Evolutionary conservation across 2,329 filamentous ascomycete species (phyloP).

Genomic region (Epichloe sp.): DNA sequence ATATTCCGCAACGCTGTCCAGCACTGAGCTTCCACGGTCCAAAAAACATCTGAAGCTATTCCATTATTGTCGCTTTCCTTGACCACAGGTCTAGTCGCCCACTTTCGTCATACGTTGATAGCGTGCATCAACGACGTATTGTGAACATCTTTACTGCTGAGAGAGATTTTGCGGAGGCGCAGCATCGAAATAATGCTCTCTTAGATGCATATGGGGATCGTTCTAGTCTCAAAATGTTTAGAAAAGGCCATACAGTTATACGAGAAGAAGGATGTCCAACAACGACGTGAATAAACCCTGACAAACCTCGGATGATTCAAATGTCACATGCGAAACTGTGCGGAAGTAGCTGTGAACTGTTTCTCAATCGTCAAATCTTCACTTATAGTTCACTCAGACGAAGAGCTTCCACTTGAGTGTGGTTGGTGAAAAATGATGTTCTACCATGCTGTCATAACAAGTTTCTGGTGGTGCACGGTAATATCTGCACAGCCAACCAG

Average conservation of each 20-base stretch:
- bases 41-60: not conserved
- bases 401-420: no score
- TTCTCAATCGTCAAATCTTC: no score
- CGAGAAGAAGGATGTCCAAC: conserved; percentile 17
- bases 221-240: conserved; percentile 32
- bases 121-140: conserved; percentile 12
- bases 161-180: conserved; percentile 20
- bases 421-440: no score
- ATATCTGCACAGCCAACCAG: no score
- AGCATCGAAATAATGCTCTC: conserved; percentile 27
- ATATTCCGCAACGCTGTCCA: not conserved
- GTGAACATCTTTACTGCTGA: conserved; percentile 15
- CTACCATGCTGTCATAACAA: no score
- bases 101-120: conserved; percentile 15
- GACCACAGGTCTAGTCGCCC: not conserved
- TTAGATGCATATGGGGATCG: conserved; percentile 38
- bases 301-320: no score
- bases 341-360: no score
- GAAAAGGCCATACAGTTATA: conserved; percentile 35
- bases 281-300: not conserved
- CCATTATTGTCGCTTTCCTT: not conserved
- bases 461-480: no score
- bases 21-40: not conserved
- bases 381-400: no score
- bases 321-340: no score